A percentile compares a stretch with the other conserved stretches of the same genome.
Conservation (phyloP, 192 early-diverging fungal genomes). For the Linnemannia zychae region DNA sequence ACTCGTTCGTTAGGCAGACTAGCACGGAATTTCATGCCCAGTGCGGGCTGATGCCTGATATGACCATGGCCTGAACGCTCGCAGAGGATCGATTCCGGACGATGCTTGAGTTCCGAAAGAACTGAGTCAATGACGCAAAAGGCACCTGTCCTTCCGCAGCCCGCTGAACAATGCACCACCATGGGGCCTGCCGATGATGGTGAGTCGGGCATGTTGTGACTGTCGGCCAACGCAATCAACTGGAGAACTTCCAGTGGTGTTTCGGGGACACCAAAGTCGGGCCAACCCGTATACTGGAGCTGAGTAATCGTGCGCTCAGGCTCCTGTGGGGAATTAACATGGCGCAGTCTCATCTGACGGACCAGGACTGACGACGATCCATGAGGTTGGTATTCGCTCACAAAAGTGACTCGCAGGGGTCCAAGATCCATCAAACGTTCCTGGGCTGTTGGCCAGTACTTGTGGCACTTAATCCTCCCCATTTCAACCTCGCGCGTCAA, state of each 20-base stretch:
- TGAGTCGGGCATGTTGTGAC: slow-evolving; percentile 9
- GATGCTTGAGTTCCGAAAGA: slow-evolving; percentile 37
- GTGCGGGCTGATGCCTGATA: background rate
- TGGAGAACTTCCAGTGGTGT: slow-evolving; percentile 76
- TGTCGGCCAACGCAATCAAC: slow-evolving; percentile 55
- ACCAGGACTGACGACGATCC: slow-evolving; percentile 62
- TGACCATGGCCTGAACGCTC: background rate
- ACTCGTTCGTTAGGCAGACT: background rate
- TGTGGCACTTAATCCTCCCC: slow-evolving; percentile 85
- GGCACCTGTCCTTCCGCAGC: slow-evolving; percentile 72
- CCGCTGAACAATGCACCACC: slow-evolving; percentile 71
- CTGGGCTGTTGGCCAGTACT: slow-evolving; percentile 85
- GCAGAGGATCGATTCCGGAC: background rate
- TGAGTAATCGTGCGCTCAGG: slow-evolving; percentile 72
- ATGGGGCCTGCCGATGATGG: slow-evolving; percentile 54
- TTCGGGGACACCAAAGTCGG: slow-evolving; percentile 89
- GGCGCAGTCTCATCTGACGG: slow-evolving; percentile 62
- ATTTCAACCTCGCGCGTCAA: slow-evolving; percentile 92
- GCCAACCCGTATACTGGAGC: slow-evolving; percentile 91
- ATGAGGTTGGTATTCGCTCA: slow-evolving; percentile 63
- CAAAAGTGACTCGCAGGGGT: slow-evolving; percentile 61
- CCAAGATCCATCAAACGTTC: slow-evolving; percentile 62
- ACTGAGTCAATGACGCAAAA: slow-evolving; percentile 71
- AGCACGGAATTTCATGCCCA: background rate
- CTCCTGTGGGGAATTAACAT: slow-evolving; percentile 17